These are phyloP conservation scores for Marvania coccoides DNA, from an alignment of 139 green algal species.

Conservation along the genomic window DNA sequence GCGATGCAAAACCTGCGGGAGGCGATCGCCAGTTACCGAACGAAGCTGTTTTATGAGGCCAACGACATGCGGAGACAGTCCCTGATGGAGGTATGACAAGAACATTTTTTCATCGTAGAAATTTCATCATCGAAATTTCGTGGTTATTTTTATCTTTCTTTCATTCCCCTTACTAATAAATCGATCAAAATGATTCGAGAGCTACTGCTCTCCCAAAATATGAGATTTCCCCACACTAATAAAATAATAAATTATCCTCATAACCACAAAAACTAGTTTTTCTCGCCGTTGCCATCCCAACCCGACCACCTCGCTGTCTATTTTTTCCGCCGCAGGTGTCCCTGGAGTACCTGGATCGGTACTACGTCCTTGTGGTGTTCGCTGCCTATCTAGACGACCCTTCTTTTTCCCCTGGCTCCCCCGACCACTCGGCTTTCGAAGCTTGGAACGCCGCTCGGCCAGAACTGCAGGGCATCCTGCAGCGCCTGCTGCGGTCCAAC, in stretches of 20 bases:
- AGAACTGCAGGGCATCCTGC: conserved; percentile 63
- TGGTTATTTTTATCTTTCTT: no score
- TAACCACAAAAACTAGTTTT: no score
- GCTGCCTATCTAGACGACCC: conserved; percentile 62
- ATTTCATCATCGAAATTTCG: no score
- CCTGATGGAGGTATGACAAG: conserved; percentile 69
- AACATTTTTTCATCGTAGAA: no score
- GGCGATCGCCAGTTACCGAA: conserved; percentile 77
- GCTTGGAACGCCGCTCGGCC: conserved; percentile 57
- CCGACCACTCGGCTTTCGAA: conserved; percentile 48
- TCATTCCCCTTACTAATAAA: no score
- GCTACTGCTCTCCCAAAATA: no score
- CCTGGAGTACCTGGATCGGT: conserved; percentile 79
- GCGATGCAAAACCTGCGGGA: conserved; percentile 85
- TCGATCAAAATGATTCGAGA: no score
- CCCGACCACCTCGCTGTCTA: not conserved
- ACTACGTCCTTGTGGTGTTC: conserved; percentile 81
- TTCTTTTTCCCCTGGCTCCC: conserved; percentile 44
- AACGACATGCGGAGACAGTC: conserved; percentile 69
- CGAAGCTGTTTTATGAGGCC: conserved; percentile 63
- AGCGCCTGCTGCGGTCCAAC: conserved; percentile 76
- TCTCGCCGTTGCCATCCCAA: not conserved
- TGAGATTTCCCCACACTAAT: no score
- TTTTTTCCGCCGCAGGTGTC: conserved; percentile 50
- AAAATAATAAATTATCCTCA: no score